phyloP scores from a whole-genome alignment of 2,329 filamentous ascomycete species.

The Diaporthe sp. region DNA sequence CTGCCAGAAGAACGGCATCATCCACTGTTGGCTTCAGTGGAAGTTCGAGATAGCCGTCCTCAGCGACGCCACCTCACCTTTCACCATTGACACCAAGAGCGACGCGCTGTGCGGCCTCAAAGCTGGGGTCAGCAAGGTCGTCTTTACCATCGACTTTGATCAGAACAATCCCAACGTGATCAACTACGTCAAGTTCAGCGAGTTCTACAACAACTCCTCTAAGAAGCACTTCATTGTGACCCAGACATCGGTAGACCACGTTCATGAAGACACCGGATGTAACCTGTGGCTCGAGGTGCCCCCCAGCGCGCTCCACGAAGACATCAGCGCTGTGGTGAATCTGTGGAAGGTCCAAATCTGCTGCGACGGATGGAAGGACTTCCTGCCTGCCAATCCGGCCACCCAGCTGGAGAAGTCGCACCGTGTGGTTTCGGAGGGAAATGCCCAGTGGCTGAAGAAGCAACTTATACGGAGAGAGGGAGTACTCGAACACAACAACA shows the following conservation, averaged over 20 bases:
- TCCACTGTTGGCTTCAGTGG: slow-evolving; percentile 34
- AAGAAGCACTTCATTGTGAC: slow-evolving; percentile 35
- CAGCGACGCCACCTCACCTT: neutral
- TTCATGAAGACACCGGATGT: slow-evolving; percentile 23
- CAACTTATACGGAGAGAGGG: slow-evolving; percentile 17
- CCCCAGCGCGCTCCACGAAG: neutral
- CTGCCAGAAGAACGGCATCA: slow-evolving; percentile 22
- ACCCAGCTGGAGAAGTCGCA: slow-evolving; percentile 35
- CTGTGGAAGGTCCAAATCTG: slow-evolving; percentile 27
- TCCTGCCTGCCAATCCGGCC: neutral
- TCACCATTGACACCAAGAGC: slow-evolving; percentile 9
- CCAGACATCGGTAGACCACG: slow-evolving; percentile 36
- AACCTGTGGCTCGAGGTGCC: slow-evolving; percentile 32
- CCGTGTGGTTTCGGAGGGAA: neutral
- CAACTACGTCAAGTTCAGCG: slow-evolving; percentile 34
- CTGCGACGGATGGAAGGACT: slow-evolving; percentile 29
- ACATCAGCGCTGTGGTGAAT: slow-evolving; percentile 9
- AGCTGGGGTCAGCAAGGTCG: slow-evolving; percentile 14
- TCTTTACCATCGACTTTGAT: slow-evolving; percentile 33
- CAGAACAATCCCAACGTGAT: slow-evolving; percentile 29
- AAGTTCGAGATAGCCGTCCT: slow-evolving; percentile 33
- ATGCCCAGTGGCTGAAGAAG: slow-evolving; percentile 28
- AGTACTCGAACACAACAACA: neutral
- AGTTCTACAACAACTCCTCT: neutral
- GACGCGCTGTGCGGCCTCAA: slow-evolving; percentile 3